Base-by-base conservation (phyloP, 2,329 filamentous ascomycete genomes). In the Pyricularia pennisetigena region DNA sequence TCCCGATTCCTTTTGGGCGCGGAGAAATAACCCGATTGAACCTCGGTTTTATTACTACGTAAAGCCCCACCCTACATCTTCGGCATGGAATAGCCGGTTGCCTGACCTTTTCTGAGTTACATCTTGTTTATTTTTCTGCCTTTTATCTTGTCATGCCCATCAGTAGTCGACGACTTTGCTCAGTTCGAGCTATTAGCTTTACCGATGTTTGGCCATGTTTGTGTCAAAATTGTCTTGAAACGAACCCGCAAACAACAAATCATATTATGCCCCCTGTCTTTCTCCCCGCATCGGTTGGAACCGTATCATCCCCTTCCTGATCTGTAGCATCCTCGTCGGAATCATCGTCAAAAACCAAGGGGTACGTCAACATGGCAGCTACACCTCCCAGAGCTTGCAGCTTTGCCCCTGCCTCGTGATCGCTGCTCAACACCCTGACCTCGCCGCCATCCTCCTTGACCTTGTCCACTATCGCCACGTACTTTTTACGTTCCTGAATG, bases 381-480 rank as follows among this genome's bases (percentile, higher is more conserved):
- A 99, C 90, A 23, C 93, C 91, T 0, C 95, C 94, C 70, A 98
- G 77, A 14, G 89, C 90, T 72, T 94, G 92, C 16, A 99, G 79
- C 69, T 93, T 83, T 80, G 90, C 90, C 0, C 95, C 95, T 76
- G 94, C 97, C 81, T 97, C 94, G 77, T 98, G 94, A 74, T 96
- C 90, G 74, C 91, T 94, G 77, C 94, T 98, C 30, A 98, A 79
- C n/a, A 98, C 87, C 68, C 92, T 84, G 0, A 93, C 92, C 72
- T 97, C 93, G 1, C 94, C 95, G 5, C 94, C 95, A 71, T 93
- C 89, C 3, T 88, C 88, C 71, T 89, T 88, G n/a, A 98, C 94
- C 70, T 89, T 89, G 76, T 98, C 94, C 3, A 98, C 94, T 64
- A 98, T 82, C 9, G 81, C 82, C 0, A 98, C 94, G 83, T 94